A percentile compares a stretch with the other conserved stretches of the same genome.
Conservation (phyloP, 768 basidiomycete genomes). For the Auricularia auricula-judae region DNA sequence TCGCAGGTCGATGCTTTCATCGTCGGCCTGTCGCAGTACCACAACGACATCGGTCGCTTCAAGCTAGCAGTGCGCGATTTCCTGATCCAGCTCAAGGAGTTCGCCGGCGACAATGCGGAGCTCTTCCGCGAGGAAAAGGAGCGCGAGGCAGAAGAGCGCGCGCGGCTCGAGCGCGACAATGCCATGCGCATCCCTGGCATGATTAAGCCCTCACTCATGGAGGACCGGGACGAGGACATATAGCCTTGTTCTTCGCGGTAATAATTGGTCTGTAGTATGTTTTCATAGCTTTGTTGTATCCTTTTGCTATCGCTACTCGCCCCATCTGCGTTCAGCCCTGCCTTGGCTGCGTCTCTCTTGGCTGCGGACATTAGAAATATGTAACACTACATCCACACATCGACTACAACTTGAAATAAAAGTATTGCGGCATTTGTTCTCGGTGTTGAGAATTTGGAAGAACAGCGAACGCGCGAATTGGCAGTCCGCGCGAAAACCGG, state of each 20-base stretch:
- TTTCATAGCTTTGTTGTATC: too few species aligned
- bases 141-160: conserved; percentile 64
- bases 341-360: too few species aligned
- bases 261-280: too few species aligned
- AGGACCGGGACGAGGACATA: conserved; percentile 88
- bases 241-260: conserved; percentile 11
- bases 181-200: conserved; percentile 96
- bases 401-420: too few species aligned
- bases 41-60: conserved; percentile 78
- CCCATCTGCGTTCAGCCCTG: too few species aligned
- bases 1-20: conserved; percentile 71
- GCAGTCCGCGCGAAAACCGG: too few species aligned
- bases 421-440: too few species aligned
- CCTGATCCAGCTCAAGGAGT: conserved; percentile 37
- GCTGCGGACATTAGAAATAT: too few species aligned
- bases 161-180: conserved; percentile 73
- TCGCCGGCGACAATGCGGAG: conserved; percentile 69
- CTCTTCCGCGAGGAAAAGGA: conserved; percentile 93
- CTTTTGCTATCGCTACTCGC: too few species aligned
- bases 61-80: conserved; percentile 36
- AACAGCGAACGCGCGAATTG: too few species aligned
- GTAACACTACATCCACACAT: too few species aligned
- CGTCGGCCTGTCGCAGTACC: conserved; percentile 52
- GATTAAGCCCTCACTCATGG: conserved; percentile 90
- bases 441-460: too few species aligned